Evolutionary conservation across 768 basidiomycete genomes (phyloP).

Genomic region (Piloderma croceum): DNA sequence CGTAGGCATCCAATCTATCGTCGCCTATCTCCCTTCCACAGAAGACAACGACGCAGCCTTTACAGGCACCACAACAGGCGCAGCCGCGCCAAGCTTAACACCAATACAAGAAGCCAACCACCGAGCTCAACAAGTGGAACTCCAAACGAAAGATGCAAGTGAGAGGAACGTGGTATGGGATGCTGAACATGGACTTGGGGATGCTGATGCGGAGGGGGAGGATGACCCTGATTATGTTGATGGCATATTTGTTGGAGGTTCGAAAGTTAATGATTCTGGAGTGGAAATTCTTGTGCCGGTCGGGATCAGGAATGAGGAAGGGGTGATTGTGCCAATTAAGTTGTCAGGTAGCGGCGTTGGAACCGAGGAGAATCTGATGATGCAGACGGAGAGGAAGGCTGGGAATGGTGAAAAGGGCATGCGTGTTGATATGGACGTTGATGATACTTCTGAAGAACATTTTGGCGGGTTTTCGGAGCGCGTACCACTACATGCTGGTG

Average conservation of each 20-base stretch:
- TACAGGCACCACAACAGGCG: constrained; percentile 40
- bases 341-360: too few species aligned
- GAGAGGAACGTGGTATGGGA: constrained; percentile 64
- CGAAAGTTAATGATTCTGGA: constrained; percentile 17
- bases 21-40: constrained; percentile 63
- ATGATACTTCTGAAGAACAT: constrained; percentile 36
- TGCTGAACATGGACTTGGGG: constrained; percentile 41
- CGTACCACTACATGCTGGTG: constrained; percentile 49
- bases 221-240: constrained; percentile 47
- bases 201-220: constrained; percentile 57
- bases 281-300: constrained; percentile 37
- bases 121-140: constrained; percentile 49
- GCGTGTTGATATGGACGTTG: constrained; percentile 16
- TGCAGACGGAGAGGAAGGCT: too few species aligned
- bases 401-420: too few species aligned
- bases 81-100: constrained; percentile 36
- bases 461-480: constrained; percentile 47
- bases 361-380: too few species aligned
- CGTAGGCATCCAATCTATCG: constrained; percentile 67
- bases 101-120: constrained; percentile 53
- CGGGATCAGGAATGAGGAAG: constrained; percentile 53
- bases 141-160: constrained; percentile 57
- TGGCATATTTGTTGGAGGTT: constrained; percentile 27
- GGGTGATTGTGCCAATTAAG: constrained; percentile 44
- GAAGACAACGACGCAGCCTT: constrained; percentile 52